Evolutionary conservation across 306 rosid genomes (phyloP), one percentile per base, ranked within the genome.

Genomic region (Vigna nakashimae): DNA sequence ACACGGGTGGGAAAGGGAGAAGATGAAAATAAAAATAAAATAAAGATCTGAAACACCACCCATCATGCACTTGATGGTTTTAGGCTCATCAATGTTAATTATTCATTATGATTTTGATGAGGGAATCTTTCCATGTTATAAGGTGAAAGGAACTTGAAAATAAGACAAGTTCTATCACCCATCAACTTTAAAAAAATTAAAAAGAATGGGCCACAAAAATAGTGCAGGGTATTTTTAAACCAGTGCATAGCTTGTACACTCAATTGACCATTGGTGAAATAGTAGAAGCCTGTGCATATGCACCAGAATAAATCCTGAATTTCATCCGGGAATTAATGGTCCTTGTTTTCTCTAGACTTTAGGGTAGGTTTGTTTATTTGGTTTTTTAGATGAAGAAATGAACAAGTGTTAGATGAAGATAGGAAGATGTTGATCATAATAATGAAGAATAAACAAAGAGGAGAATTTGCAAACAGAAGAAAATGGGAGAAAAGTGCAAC

Each of bases 111-210:
- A 83, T 87, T 85, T 78, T 83, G 84, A 74, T 17, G 75, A 71
- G 79, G 84, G 98, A 92, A 92, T 95, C 92, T 90, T 89, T 87
- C 90, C 92, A 92, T 89, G 98, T 89, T 90, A 85, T 70, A 58
- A 20, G 82, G 75, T 53, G 82, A 82, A 85, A 88, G 78, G 76
- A 84, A 85, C 82, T 83, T 78, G 76, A 81, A 87, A 78, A 83
- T 86, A 84, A 91, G 91, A 88, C 93, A 84, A 84, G 86, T 51
- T 85, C 74, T 69, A 78, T 69, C 52, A 82, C 77, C 60, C 67
- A 80, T 51, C 69, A 55, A 43, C 57, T 10, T 55, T 12, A 59
- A 51, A 20, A 40, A 49, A 60, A 30, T 2, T 63, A 36, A 67
- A 71, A 73, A 28, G 74, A 59, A 56, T 51, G 59, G 60, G 70